Base-by-base conservation (phyloP, 1,284 basidiomycete species). In the Athelia psychrophila region DNA sequence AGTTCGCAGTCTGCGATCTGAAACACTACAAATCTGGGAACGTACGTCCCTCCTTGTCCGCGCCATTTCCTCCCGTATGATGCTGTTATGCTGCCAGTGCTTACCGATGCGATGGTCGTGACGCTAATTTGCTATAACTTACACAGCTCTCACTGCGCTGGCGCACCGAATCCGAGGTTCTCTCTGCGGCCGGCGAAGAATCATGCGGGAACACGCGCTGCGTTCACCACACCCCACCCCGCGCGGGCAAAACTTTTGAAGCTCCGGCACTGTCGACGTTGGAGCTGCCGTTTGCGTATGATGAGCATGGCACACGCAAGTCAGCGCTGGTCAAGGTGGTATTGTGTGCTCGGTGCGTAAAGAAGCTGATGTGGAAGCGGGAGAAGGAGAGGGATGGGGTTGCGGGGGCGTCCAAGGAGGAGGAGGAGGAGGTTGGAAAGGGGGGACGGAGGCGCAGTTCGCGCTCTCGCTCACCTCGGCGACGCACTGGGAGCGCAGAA, bases 21-120 rank as follows among this genome's bases (percentile, higher is more conserved):
- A 96, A 96, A 70, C 94, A 96, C 65, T 96, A 90, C 77, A 95
- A 94, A 71, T 86, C 88, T 0, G 91, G 92, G n/a, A 87, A 88
- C 54, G 91, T 93, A 54, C 57, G 74, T 67, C 19, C 25, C 24
- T 30, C 27, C 27, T 5, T 13, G 5, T 30, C 27, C 27, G n/a
- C n/a, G n/a, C n/a, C n/a, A 35, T 35, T 12, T 35, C n/a, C 33
- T 10, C 33, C 33, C n/a, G 10, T 35, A n/a, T 35, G 10, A 12
- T n/a, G n/a, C 12, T 35, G n/a, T 35, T 35, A 35, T 10, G 33
- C 33, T 35, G 12, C n/a, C n/a, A 12, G 33, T 12, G 10, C 10
- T 35, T 35, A 35, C 9, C 38, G 20, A 42, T 42, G 27, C 38
- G n/a, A 42, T 42, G 6, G n/a, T 6, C 38, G 38, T 42, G 20